Evolutionary conservation across 805 yeast genomes (phyloP).

Genomic region (Candida bentonensis): DNA sequence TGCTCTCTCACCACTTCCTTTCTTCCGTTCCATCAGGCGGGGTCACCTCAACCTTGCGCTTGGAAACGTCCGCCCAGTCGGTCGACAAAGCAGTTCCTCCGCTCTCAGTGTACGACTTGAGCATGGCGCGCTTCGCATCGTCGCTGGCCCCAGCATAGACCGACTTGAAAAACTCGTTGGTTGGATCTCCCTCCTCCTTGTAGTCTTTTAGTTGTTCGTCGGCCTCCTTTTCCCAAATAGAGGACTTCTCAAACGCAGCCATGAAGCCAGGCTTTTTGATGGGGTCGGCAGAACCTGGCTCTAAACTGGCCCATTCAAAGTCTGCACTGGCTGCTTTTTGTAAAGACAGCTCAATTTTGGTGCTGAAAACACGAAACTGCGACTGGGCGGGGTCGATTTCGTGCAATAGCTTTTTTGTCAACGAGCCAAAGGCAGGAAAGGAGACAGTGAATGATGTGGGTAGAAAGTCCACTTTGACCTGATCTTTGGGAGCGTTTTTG

Average conservation of each 20-base stretch:
- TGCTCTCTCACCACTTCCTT: conserved; percentile 26
- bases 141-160: conserved; percentile 71
- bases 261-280: not conserved
- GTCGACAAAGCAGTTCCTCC: conserved; percentile 90
- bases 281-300: conserved; percentile 18
- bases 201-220: conserved; percentile 28
- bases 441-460: conserved; percentile 5
- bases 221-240: conserved; percentile 6
- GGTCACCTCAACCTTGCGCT: conserved; percentile 44
- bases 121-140: conserved; percentile 86
- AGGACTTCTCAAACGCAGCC: conserved; percentile 1
- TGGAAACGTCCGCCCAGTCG: conserved; percentile 78
- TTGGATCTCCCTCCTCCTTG: conserved; percentile 31
- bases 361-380: conserved; percentile 39
- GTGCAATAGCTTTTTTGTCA: conserved; percentile 26
- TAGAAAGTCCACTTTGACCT: conserved; percentile 28
- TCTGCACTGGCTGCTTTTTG: conserved; percentile 28
- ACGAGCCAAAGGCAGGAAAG: conserved; percentile 21
- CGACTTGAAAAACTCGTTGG: conserved; percentile 53
- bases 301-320: conserved; percentile 41
- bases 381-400: conserved; percentile 35
- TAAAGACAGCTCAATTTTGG: conserved; percentile 63
- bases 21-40: conserved; percentile 69
- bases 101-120: conserved; percentile 88
- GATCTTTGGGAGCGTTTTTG: conserved; percentile 43